Base-by-base conservation (phyloP, 257 asterid species). In the Gynochthodes officinalis region DNA sequence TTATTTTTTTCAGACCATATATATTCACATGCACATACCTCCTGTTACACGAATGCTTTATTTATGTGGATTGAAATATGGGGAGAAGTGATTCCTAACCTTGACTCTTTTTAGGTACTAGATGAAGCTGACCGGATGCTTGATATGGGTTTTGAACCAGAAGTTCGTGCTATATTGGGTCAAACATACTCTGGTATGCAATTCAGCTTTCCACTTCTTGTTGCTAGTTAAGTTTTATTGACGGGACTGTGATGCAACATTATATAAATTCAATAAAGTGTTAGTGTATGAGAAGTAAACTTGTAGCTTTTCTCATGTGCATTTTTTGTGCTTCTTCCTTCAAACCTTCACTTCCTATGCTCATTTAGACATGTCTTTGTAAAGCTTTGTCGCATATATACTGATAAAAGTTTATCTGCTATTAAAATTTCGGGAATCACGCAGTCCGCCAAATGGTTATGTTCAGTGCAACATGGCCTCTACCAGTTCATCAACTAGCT, bases 81-180 rank as follows among this genome's bases (percentile, higher is more conserved):
- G 21, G 46, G 13, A 23, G 32, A 2, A 30, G 15, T 32, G 63
- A 66, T 63, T 65, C 44, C 63, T 54, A 64, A 64, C 7, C 4
- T 53, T 50, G 44, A 25, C 48, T 53, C 58, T 63, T 59, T 39
- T 52, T 79, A 95, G 99, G 98, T 95, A 42, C 85, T 95, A 50
- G 99, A 95, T 73, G 99, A 95, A 85, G 99, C 99, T 86, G 99
- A 95, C 82, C 92, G 99, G 43, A 95, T 95, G 99, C 99, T 95
- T 74, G 99, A 95, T 81, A 86, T 95, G 97, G 99, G 99, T 76
- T 95, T 95, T 87, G 99, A 95, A 78, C 99, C 95, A 19, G 97
- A 92, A 76, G 99, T 95, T 72, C 98, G 98, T 61, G 75, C 97
- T 49, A 95, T 95, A 72, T 79, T 92, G 82, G 89, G 96, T 76